Base-by-base conservation (phyloP, 352 stramenopile species). In the Globisporangium abappressorium region DNA sequence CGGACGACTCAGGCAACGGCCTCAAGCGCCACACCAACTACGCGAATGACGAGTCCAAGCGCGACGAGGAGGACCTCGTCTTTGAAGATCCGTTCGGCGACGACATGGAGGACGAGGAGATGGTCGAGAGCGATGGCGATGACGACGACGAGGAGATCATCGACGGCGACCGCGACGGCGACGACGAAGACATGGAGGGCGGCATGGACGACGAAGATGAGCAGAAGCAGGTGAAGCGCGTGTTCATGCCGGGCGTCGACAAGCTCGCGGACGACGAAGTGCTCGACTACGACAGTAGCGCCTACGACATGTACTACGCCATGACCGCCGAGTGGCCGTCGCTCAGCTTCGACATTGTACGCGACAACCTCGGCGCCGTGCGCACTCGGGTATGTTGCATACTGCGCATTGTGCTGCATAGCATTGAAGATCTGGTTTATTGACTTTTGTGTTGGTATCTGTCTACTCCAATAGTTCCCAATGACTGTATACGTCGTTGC, bases 301-400 rank as follows among this genome's bases (percentile, higher is more conserved):
- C 98, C 7, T 99, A 99, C 85, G 97, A 98, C 77, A 99, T 99
- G 97, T 98, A 99, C 83, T 98, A 99, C 75, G 94, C 95, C 41
- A 93, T 99, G 70, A 97, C 89, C 5, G 92, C 96, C 51, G 97
- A 99, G 79, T 99, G 97, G 97, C 97, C 98, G 12, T 98, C 94
- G 65, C 85, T 99, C 26, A 98, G 90, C 72, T 98, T 99, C 71
- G 97, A 99, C 77, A 87, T 99, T 63, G 71, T 99, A 49, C 85
- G 84, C 36, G 98, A 99, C 74, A 94, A 94, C 75, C 76, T 99
- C 14, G 98, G 98, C 30, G 90, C 90, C 20, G 86, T 95, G 76
- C 90, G 98, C 51, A 91, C 84, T 14, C 85, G 86, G 63, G 75
- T 65, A n/a, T 47, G 59, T 59, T 34, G 41, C 5, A 57, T 3